Percentiles rank a stretch among this genome's conserved stretches.
phyloP scores from a whole-genome alignment of 2,329 filamentous ascomycete genomes.

The Zymoseptoria crescenta region DNA sequence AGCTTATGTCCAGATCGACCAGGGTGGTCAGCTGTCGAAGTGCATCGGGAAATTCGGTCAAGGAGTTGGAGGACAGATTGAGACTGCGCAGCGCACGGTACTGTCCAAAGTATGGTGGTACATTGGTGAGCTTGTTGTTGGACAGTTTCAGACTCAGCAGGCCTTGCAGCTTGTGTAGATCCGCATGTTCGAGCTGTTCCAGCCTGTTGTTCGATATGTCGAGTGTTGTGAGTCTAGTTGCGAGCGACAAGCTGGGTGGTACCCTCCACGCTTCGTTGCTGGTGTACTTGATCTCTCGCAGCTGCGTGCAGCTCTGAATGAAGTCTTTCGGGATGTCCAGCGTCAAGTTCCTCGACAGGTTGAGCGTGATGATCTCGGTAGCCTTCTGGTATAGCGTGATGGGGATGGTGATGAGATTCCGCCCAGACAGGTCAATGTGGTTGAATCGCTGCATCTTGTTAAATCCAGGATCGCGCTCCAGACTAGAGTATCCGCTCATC shows the following conservation, averaged over 20 bases:
- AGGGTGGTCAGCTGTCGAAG: constrained; percentile 74
- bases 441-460: constrained; percentile 83
- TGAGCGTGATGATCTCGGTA: constrained; percentile 86
- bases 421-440: constrained; percentile 83
- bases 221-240: constrained; percentile 73
- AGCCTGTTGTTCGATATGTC: constrained; percentile 93
- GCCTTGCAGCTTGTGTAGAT: constrained; percentile 65
- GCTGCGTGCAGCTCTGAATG: constrained; percentile 81
- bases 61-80: constrained; percentile 88
- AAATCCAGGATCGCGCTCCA: constrained; percentile 70
- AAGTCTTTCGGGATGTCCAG: constrained; percentile 93
- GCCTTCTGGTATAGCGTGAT: constrained; percentile 90
- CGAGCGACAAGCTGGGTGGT: constrained; percentile 74
- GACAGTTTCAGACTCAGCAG: constrained; percentile 85
- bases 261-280: constrained; percentile 87
- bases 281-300: constrained; percentile 91
- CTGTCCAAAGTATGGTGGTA: constrained; percentile 74
- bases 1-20: constrained; percentile 91
- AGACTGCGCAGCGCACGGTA: constrained; percentile 74
- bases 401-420: constrained; percentile 88
- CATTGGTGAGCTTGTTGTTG: constrained; percentile 75
- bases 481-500: constrained; percentile 66
- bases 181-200: constrained; percentile 77
- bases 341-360: constrained; percentile 85
- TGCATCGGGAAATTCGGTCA: constrained; percentile 77